Percentiles rank a stretch among this genome's conserved stretches.
These are phyloP conservation scores for Lotmaria passim DNA, from an alignment of 208 protist species.

Conservation along the genomic window DNA sequence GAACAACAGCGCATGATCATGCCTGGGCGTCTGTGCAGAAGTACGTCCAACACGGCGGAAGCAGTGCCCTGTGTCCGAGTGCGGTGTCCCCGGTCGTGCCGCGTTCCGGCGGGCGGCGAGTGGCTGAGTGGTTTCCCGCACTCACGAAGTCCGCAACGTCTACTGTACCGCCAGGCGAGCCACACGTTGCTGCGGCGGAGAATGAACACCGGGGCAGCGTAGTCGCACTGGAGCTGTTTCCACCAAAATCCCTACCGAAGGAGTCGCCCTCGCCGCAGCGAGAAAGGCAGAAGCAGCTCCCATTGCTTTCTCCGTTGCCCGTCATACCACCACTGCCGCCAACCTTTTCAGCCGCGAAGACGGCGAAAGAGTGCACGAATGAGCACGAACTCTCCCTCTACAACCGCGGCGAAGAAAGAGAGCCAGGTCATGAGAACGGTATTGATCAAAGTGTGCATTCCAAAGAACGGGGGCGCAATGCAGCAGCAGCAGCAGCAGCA, in stretches of 20 bases:
- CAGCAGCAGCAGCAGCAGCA: background rate
- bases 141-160: background rate
- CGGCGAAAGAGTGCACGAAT: background rate
- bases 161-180: background rate
- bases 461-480: background rate
- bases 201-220: background rate
- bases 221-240: conserved; percentile 13
- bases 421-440: background rate
- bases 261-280: background rate
- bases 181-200: background rate
- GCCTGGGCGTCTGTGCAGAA: background rate
- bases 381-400: background rate
- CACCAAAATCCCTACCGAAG: background rate
- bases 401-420: background rate
- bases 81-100: background rate
- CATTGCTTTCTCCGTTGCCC: background rate
- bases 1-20: background rate
- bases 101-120: background rate
- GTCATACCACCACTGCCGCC: background rate
- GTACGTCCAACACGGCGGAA: background rate
- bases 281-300: background rate
- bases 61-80: too few species aligned
- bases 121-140: background rate
- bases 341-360: background rate
- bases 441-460: background rate